These are phyloP conservation scores for Xerocomus cyaneibrunnescens DNA, from an alignment of 1,284 basidiomycete genomes.

Conservation along the genomic window DNA sequence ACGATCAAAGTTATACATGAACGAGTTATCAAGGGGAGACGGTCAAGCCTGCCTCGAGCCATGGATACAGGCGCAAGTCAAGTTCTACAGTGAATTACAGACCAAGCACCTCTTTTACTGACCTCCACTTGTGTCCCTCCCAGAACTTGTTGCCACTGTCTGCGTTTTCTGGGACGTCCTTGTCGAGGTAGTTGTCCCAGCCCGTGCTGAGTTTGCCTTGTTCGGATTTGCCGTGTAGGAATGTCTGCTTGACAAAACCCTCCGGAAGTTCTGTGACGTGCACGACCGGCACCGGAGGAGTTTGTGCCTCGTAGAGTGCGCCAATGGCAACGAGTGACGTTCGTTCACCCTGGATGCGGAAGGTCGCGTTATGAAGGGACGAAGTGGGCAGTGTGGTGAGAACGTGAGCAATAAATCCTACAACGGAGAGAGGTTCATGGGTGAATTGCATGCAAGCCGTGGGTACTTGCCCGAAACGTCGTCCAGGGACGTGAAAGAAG, in stretches of 20 bases:
- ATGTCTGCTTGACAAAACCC: slow-evolving; percentile 33
- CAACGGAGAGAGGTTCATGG: neutral
- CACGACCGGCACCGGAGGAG: slow-evolving; percentile 20
- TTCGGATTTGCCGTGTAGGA: slow-evolving; percentile 25
- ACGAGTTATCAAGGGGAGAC: too few relatives aligned
- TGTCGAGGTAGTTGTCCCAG: slow-evolving; percentile 31
- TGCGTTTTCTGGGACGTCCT: slow-evolving; percentile 26
- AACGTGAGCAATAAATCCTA: slow-evolving; percentile 38
- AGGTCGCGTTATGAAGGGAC: slow-evolving; percentile 31
- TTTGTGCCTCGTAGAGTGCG: slow-evolving; percentile 25
- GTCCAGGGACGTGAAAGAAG: slow-evolving; percentile 34
- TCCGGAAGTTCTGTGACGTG: slow-evolving; percentile 31
- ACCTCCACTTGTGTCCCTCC: slow-evolving; percentile 32
- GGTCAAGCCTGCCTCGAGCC: too few relatives aligned
- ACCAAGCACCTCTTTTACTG: slow-evolving; percentile 27
- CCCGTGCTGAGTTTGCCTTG: slow-evolving; percentile 32
- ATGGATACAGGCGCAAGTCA: neutral
- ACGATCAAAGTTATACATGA: too few relatives aligned
- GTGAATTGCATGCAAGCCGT: neutral
- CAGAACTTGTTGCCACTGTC: slow-evolving; percentile 27
- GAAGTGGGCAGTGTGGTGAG: slow-evolving; percentile 33
- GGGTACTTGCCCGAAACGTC: slow-evolving; percentile 34
- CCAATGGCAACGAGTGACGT: slow-evolving; percentile 25
- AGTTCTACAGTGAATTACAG: slow-evolving; percentile 12
- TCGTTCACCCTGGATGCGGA: slow-evolving; percentile 42